These are phyloP conservation scores for Saccharomyces hybrid DNA, from an alignment of 1,139 yeast species.

Conservation along the genomic window DNA sequence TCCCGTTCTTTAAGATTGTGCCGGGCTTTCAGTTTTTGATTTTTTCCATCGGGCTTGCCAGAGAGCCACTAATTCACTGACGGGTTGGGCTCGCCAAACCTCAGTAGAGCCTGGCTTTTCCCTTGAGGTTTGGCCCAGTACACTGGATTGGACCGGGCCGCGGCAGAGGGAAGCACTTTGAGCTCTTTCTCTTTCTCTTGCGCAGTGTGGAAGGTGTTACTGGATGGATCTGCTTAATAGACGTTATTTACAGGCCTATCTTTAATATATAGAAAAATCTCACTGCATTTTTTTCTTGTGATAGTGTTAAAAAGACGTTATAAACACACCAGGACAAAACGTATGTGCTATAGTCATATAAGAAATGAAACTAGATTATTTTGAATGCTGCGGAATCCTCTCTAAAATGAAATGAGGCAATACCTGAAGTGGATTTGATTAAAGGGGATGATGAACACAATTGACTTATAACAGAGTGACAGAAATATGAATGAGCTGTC, in stretches of 20 bases:
- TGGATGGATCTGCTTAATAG: neutral
- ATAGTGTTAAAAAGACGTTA: neutral
- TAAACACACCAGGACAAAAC: constrained; percentile 20
- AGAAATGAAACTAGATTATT: neutral
- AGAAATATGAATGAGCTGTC: too few relatives aligned
- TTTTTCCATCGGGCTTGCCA: neutral
- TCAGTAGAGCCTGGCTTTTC: neutral
- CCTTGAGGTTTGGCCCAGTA: neutral
- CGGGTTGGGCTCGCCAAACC: neutral
- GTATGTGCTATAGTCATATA: constrained; percentile 13
- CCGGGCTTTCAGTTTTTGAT: too few relatives aligned
- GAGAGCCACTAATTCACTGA: too few relatives aligned
- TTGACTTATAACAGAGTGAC: too few relatives aligned
- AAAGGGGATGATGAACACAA: neutral
- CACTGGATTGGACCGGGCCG: neutral
- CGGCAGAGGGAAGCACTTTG: neutral
- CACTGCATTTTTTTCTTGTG: neutral
- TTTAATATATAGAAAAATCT: neutral
- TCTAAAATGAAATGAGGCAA: neutral
- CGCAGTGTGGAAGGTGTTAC: neutral
- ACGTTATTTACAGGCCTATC: neutral
- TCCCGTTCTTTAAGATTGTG: too few relatives aligned
- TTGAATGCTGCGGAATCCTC: neutral
- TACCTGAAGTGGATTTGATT: neutral
- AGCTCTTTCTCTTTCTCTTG: neutral